Evolutionary conservation across 2,329 filamentous ascomycete genomes (phyloP).

Genomic region (Metarhizium brunneum): DNA sequence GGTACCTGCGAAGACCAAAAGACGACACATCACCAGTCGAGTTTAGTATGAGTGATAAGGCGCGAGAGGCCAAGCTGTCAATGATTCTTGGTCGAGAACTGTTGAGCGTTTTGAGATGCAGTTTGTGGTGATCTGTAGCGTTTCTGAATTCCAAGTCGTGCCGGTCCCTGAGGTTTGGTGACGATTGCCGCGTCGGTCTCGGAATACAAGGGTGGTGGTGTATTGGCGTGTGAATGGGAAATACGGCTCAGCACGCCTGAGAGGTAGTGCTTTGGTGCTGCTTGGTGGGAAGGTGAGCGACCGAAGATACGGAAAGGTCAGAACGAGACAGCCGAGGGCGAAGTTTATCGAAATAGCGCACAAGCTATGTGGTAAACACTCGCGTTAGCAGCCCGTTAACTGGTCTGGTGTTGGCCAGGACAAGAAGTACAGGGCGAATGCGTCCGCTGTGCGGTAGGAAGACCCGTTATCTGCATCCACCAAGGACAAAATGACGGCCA

Average conservation of each 20-base stretch:
- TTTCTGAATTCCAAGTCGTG: not conserved
- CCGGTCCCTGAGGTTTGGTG: not conserved
- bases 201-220: not conserved
- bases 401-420: not conserved
- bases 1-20: constrained; percentile 32
- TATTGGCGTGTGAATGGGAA: not conserved
- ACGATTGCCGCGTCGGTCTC: not conserved
- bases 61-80: not conserved
- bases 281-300: not conserved
- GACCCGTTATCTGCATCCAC: not conserved
- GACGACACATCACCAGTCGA: constrained; percentile 32
- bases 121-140: not conserved
- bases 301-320: not conserved
- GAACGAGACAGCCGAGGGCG: not conserved
- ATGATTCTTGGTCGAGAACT: not conserved
- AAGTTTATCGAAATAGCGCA: not conserved
- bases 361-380: not conserved
- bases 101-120: not conserved
- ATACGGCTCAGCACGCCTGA: not conserved
- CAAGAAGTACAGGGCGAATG: not conserved
- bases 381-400: not conserved
- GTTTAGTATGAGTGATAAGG: not conserved
- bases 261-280: not conserved
- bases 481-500: not conserved
- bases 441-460: not conserved